Base-by-base conservation (phyloP, 2,329 filamentous ascomycete species). In the Ceratocystis destructans region DNA sequence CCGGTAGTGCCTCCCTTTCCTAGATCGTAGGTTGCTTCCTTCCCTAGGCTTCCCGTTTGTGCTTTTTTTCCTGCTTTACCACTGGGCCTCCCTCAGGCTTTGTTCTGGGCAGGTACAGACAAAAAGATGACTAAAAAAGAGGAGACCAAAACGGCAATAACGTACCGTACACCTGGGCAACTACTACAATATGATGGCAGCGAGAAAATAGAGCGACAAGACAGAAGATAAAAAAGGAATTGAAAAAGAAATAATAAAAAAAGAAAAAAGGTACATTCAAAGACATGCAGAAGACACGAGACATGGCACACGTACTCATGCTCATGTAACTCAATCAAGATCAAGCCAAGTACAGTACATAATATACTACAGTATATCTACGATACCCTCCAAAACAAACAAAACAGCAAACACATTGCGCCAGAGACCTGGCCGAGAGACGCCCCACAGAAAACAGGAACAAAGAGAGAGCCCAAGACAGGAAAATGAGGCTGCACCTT, bases 1-100 rank as follows among this genome's bases (percentile, higher is more conserved):
- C 4, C 17, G 55, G 55, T 20, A 31, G 55, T 37, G 55, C 55
- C 55, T 59, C 55, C 17, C 55, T 59, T 59, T 33, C 28, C 55
- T 37, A 31, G 55, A 59, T 59, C 55, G 28, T 59, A 59, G 55
- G 55, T 59, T 59, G 28, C 28, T 59, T 59, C 55, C 55, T 59
- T 59, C 55, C 55, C 55, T 59, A 20, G 28, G 55, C 28, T 59
- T 59, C 55, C 55, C 55, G 55, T 28, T n/a, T 17, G 55, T 31
- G 15, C 55, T 57, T 33, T 31, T 57, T 31, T 12, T 15, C 3
- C 31, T 31, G 5, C 20, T 59, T 15, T 15, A 15, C 15, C 10
- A 41, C 37, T 41, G 37, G 37, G 37, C 37, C 37, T 41, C 37
- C 10, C 37, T 15, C 37, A 41, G 37, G 31, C 55, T 53, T 53